Conservation (phyloP, 2,329 filamentous ascomycete genomes). For the Chaetomiaceae sp. region DNA sequence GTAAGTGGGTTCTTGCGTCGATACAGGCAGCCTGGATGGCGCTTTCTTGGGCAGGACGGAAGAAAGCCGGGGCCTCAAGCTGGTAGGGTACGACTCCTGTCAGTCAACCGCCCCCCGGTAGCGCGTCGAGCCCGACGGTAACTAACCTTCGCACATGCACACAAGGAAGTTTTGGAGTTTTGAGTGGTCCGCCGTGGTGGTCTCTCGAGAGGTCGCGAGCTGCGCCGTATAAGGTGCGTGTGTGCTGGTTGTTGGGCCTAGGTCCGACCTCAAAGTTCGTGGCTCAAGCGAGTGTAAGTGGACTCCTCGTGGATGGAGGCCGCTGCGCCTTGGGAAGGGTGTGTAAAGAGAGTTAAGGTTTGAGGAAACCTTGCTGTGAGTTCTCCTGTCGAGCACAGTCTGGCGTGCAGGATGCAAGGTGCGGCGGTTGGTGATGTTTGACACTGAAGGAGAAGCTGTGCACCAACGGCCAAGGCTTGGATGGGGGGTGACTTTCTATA, state of each 20-base stretch:
- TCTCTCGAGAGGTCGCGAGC: not conserved
- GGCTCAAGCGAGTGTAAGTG: not conserved
- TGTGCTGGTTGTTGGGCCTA: not conserved
- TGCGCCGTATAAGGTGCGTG: not conserved
- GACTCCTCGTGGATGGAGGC: not conserved
- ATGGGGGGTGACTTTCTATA: slow-evolving; percentile 25
- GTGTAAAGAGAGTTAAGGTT: not conserved
- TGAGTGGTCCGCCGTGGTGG: not conserved
- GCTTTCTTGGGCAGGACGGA: slow-evolving; percentile 7
- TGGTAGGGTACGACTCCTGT: slow-evolving; percentile 11
- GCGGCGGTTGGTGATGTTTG: slow-evolving; percentile 13
- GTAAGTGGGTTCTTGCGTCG: slow-evolving; percentile 1
- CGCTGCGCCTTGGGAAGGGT: not conserved
- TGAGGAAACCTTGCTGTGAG: not conserved
- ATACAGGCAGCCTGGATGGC: slow-evolving; percentile 1
- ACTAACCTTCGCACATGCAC: slow-evolving; percentile 21
- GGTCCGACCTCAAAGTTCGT: not conserved
- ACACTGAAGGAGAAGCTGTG: slow-evolving; percentile 10
- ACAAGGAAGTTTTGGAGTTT: not conserved
- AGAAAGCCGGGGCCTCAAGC: slow-evolving; percentile 17
- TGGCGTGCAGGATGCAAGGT: slow-evolving; percentile 2
- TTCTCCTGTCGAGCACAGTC: slow-evolving; percentile 1
- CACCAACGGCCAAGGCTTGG: slow-evolving; percentile 6
- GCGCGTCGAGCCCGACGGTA: slow-evolving; percentile 6
- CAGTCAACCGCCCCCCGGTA: slow-evolving; percentile 16